Conservation (phyloP, 345 rosid species). For the Eucalyptus marginata region DNA sequence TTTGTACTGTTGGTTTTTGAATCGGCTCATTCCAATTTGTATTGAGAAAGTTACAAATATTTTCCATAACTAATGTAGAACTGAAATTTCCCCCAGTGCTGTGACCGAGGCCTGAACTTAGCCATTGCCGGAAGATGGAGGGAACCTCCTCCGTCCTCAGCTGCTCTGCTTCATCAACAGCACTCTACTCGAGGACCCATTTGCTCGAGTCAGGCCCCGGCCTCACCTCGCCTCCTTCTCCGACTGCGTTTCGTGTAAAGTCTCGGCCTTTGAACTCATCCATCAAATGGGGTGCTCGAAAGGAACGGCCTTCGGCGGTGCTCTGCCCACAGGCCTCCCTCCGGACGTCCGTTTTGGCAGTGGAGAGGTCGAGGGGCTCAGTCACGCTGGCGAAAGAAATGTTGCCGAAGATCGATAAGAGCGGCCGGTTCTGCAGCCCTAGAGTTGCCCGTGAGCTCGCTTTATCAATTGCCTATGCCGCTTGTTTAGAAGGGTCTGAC, state of each 20-base stretch:
- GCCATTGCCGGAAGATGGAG: conserved; percentile 19
- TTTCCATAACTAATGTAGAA: no score
- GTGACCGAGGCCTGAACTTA: conserved; percentile 16
- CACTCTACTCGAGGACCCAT: neutral
- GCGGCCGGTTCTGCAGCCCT: conserved; percentile 93
- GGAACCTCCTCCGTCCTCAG: conserved; percentile 23
- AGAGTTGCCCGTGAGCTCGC: conserved; percentile 98
- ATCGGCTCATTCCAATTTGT: no score
- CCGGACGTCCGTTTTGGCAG: conserved; percentile 26
- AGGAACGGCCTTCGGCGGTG: neutral
- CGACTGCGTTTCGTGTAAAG: neutral
- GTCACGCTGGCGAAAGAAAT: conserved; percentile 13
- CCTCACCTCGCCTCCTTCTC: neutral
- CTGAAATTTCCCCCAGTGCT: neutral
- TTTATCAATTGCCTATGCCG: conserved; percentile 58
- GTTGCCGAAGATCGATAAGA: conserved; percentile 80
- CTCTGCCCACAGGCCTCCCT: neutral
- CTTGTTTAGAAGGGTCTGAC: conserved; percentile 95
- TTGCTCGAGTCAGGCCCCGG: neutral
- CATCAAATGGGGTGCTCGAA: neutral
- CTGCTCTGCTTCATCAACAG: conserved; percentile 1
- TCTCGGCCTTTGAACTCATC: neutral
- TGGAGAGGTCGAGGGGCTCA: conserved; percentile 3
- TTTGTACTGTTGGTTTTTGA: no score
- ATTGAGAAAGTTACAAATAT: no score